These are phyloP conservation scores for Pseudozyma hubeiensis DNA, from an alignment of 1,284 basidiomycete species.

Conservation along the genomic window DNA sequence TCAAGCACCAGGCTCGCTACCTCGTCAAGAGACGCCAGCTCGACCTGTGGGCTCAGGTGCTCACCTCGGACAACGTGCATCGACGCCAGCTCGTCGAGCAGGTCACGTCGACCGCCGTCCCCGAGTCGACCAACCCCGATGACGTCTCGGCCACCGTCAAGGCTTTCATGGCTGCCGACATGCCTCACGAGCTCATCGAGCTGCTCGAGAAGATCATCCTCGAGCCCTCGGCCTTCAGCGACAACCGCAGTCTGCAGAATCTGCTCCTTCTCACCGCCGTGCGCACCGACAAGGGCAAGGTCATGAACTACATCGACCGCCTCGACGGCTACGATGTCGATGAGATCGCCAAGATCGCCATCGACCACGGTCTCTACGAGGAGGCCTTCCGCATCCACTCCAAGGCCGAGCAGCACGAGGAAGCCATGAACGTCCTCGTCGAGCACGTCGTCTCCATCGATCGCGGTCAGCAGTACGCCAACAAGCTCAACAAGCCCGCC, in stretches of 20 bases:
- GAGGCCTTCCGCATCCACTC: conserved; percentile 79
- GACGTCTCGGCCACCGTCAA: conserved; percentile 99
- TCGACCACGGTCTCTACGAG: conserved; percentile 94
- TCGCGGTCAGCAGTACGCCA: conserved; percentile 93
- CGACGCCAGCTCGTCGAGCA: conserved; percentile 95
- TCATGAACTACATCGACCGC: conserved; percentile 98
- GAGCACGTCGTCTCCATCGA: conserved; percentile 99
- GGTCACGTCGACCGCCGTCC: conserved; percentile 83
- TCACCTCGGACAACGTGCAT: conserved; percentile 88
- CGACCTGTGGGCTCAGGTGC: conserved; percentile 96
- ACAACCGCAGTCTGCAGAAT: conserved; percentile 79
- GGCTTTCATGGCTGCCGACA: conserved; percentile 95
- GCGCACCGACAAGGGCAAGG: conserved; percentile 97
- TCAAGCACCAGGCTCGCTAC: conserved; percentile 99
- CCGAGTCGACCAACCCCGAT: conserved; percentile 97
- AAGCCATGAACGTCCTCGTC: conserved; percentile 97
- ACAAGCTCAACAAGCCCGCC: conserved; percentile 94
- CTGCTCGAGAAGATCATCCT: conserved; percentile 98
- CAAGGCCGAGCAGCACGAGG: conserved; percentile 65
- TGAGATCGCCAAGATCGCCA: conserved; percentile 97
- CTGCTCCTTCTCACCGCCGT: conserved; percentile 94
- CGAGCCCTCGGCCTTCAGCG: conserved; percentile 95
- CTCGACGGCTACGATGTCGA: conserved; percentile 92
- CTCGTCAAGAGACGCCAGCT: conserved; percentile 94
- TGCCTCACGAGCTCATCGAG: conserved; percentile 97